Evolutionary conservation across 192 early-diverging fungal species (phyloP), one percentile per base, ranked within the genome.

Genomic region (Coemansia sp.): DNA sequence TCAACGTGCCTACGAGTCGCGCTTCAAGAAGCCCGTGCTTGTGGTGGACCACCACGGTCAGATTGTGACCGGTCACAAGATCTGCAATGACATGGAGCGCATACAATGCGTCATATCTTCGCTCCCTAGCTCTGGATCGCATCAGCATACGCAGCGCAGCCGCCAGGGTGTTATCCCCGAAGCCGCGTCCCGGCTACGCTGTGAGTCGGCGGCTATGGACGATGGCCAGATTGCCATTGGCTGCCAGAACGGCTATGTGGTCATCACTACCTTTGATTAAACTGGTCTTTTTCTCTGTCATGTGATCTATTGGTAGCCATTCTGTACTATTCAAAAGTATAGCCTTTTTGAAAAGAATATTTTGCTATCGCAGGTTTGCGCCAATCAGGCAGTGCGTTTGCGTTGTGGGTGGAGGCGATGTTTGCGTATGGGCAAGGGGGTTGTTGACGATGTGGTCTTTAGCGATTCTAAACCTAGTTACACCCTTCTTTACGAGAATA

Each of bases 191-290:
- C 48, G 55, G 14, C 41, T 80, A 64, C 41, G 23, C 26, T 44
- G 49, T 9, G 31, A 41, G 26, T 4, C 62, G 5, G 44, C 68
- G 14, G 77, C 72, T 7, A 74, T 80, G 68, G 71, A 74, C 54
- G 77, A 80, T 53, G 32, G 56, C 1, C 56, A 62, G 14, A 49
- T 80, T 18, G 77, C 71, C 9, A 44, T 74, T 19, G 77, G 71
- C 4, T 80, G 77, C 54, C 19, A 52, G 30, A 80, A 80, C 61
- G 77, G 77, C 2, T 80, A 80, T 27, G 68, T 80, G 3, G 72
- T 80, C 0, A 56, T 80, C 14, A 61, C 62, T 0, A 65, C 67
- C 12, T 80, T 70, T 67, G 72, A 80, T 31, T 80, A 63, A n/a
- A 54, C 2, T 14, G 14, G 4, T 27, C 28, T 26, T n/a, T 2